Evolutionary conservation across 176 grass and related monocot species (phyloP), one percentile per base, ranked within the genome.

Genomic region (Aechmea fasciata): DNA sequence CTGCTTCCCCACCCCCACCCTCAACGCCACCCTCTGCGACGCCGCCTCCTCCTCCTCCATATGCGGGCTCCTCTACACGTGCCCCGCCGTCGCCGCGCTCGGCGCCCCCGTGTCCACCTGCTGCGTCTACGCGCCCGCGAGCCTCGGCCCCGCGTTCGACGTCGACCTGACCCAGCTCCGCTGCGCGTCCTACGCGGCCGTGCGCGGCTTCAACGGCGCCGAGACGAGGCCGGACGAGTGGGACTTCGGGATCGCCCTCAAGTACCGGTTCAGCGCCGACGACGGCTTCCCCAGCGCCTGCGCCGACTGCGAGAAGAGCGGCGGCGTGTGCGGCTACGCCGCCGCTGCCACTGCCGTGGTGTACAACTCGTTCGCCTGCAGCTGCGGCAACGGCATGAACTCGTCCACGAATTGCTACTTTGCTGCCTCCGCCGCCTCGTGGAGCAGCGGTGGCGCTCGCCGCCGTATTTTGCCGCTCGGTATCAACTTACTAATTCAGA

Each of bases 181-280:
- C 41, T 77, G 74, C 49, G 41, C 49, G 14, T 57, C 64, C 12
- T 77, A 77, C 28, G 29, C 49, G 0, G 74, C 25, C 11, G 23
- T 77, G 17, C 57, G 68, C 47, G 20, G 66, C 66, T 77, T 77
- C 29, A 15, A 59, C 13, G 74, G 64, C 9, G 47, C 15, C 7
- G 64, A 77, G 48, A 18, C 12, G 1, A 22, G 53, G 33, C 74
- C 74, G 0, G 15, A 22, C 10, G 47, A 17, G 11, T 77, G 74
- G 74, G 25, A 48, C 23, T 77, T 61, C 18, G 74, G 74, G 33
- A 57, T 77, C 2, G 63, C 64, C 2, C 64, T 77, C 52, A 77
- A 77, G 74, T 77, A 77, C 49, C 11, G 64, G 64, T 77, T 77
- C 22, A 77, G 74, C 19, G 74, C 68, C 49, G 74, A 77, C 51